phyloP scores from a whole-genome alignment of 805 yeast species.

The Lipomyces oligophaga region DNA sequence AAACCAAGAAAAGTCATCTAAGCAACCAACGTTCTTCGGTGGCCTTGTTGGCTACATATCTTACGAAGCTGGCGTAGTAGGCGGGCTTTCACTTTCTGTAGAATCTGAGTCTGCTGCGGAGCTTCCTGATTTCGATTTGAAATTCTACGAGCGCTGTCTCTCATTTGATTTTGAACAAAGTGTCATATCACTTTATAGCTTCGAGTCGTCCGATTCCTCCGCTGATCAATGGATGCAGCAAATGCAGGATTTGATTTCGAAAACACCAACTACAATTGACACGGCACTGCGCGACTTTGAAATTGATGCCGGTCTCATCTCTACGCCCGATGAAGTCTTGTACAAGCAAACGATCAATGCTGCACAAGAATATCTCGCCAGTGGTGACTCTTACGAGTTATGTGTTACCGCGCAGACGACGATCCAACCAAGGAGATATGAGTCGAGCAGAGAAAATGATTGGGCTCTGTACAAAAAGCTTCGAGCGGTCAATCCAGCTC shows the following conservation, averaged over 20 bases:
- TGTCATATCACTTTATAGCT: constrained; percentile 39
- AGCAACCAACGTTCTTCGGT: constrained; percentile 73
- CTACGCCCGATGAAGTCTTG: constrained; percentile 13
- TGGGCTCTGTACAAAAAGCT: constrained; percentile 81
- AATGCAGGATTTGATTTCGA: neutral
- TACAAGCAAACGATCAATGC: constrained; percentile 55
- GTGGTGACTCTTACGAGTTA: constrained; percentile 91
- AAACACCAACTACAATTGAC: neutral
- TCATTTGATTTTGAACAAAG: constrained; percentile 49
- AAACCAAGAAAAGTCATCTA: neutral
- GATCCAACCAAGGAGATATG: constrained; percentile 44
- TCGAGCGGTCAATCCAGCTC: constrained; percentile 78
- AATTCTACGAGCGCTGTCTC: constrained; percentile 63
- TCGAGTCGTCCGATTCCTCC: neutral
- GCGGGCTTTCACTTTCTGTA: constrained; percentile 9
- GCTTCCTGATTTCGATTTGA: constrained; percentile 64
- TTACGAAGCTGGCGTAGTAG: constrained; percentile 74
- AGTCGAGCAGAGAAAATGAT: neutral
- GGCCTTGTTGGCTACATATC: constrained; percentile 84
- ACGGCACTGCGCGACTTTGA: no score
- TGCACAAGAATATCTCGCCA: constrained; percentile 63
- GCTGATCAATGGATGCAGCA: neutral
- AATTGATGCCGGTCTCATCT: neutral
- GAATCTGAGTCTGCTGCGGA: constrained; percentile 6
- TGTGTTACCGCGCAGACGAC: constrained; percentile 69